Conservation (phyloP, 2,329 filamentous ascomycete genomes). For the Phoma sp. region DNA sequence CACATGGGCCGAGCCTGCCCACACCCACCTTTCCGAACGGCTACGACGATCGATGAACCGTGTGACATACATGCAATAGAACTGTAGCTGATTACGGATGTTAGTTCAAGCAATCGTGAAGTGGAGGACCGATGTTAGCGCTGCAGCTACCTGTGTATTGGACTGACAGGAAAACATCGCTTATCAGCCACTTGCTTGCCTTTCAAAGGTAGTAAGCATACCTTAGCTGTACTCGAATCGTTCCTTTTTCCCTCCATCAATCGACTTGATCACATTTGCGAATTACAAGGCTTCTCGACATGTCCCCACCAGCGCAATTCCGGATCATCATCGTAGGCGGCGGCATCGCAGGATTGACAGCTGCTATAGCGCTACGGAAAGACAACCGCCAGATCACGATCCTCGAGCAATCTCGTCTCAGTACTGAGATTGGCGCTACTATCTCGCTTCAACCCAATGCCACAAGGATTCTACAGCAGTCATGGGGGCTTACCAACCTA, state of each 20-base stretch:
- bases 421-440: slow-evolving; percentile 51
- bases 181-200: not conserved
- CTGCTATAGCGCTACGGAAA: slow-evolving; percentile 48
- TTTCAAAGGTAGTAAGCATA: not conserved
- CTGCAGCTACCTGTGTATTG: not conserved
- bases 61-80: not conserved
- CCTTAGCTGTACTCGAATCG: not conserved
- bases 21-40: slow-evolving; percentile 3
- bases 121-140: not conserved
- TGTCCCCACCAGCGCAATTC: slow-evolving; percentile 31
- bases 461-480: slow-evolving; percentile 42
- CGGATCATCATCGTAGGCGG: slow-evolving; percentile 43
- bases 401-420: slow-evolving; percentile 42
- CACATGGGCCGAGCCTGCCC: not conserved
- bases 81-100: not conserved
- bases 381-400: slow-evolving; percentile 44
- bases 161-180: not conserved
- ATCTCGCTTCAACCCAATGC: slow-evolving; percentile 56
- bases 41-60: not conserved
- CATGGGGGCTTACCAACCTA: slow-evolving; percentile 40
- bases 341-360: slow-evolving; percentile 31
- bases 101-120: not conserved
- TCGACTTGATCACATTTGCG: slow-evolving; percentile 2
- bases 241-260: not conserved
- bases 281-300: slow-evolving; percentile 12